Conservation (phyloP, 129 eudicot species). For the Artemisia tridentata region DNA sequence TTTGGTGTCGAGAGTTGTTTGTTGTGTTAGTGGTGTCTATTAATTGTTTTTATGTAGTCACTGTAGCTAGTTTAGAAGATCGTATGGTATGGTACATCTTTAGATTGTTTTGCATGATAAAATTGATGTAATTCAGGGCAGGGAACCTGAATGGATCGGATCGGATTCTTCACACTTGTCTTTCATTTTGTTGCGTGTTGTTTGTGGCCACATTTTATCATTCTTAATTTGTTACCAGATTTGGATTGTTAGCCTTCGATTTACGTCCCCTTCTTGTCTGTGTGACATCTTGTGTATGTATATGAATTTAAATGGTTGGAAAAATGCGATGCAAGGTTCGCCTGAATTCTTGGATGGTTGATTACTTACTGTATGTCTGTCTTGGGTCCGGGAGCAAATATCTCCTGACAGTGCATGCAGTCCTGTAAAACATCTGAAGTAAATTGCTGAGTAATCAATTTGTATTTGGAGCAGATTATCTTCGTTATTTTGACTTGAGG, state of each 20-base stretch:
- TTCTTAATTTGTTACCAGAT: slow-evolving; percentile 5
- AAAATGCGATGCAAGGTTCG: neutral
- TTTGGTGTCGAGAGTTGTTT: slow-evolving; percentile 37
- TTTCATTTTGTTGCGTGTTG: slow-evolving; percentile 20
- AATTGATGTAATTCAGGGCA: slow-evolving; percentile 8
- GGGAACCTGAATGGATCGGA: too few relatives aligned
- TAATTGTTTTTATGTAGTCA: slow-evolving; percentile 27
- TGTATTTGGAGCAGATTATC: too few relatives aligned
- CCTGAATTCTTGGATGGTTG: neutral
- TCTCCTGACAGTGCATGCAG: too few relatives aligned
- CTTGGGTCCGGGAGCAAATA: too few relatives aligned
- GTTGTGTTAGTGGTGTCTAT: slow-evolving; percentile 15
- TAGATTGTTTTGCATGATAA: slow-evolving; percentile 29
- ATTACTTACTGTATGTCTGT: too few relatives aligned
- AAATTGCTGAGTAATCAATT: too few relatives aligned
- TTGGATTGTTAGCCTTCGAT: slow-evolving; percentile 16
- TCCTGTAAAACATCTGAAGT: too few relatives aligned
- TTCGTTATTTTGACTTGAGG: too few relatives aligned
- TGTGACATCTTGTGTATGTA: slow-evolving; percentile 10
- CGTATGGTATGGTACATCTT: slow-evolving; percentile 26
- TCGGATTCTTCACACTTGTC: slow-evolving; percentile 9
- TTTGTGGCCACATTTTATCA: neutral
- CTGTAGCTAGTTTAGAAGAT: slow-evolving; percentile 32
- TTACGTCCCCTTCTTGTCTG: neutral
- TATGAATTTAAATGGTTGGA: neutral